Conservation (phyloP, 2,329 filamentous ascomycete genomes). For the Fusarium phyllophilum region DNA sequence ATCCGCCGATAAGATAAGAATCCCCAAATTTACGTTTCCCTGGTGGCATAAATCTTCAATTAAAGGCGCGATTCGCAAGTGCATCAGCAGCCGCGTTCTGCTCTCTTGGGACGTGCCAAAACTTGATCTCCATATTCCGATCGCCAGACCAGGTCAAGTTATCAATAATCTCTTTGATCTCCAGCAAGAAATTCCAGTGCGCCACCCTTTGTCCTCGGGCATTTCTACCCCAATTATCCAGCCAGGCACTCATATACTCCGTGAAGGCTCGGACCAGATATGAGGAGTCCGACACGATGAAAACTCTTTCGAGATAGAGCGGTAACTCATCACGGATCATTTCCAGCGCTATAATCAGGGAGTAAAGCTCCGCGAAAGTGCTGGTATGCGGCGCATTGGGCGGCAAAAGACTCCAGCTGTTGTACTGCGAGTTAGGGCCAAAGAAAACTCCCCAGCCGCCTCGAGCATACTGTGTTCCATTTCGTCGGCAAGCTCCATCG, state of each 20-base stretch:
- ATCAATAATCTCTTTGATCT: no score
- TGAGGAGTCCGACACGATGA: not conserved
- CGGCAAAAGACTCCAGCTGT: not conserved
- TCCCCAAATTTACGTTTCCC: not conserved
- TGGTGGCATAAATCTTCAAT: not conserved
- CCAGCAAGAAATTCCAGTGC: no score
- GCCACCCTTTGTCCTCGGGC: no score
- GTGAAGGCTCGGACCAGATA: not conserved
- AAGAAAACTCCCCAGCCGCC: not conserved
- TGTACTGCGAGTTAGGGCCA: not conserved
- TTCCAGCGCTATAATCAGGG: accelerated
- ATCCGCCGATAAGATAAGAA: not conserved
- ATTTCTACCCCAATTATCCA: no score
- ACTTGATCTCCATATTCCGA: no score
- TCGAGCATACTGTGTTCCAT: not conserved
- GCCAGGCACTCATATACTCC: not conserved
- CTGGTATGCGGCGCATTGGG: not conserved
- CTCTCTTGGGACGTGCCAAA: no score
- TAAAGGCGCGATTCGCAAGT: no score
- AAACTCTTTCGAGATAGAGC: accelerated
- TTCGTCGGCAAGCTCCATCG: not conserved
- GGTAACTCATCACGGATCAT: not conserved
- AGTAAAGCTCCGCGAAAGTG: not conserved
- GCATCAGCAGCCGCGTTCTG: no score
- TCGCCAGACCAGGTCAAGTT: no score